Base-by-base conservation (phyloP, 805 yeast species). In the Myxozyma neotropica region DNA sequence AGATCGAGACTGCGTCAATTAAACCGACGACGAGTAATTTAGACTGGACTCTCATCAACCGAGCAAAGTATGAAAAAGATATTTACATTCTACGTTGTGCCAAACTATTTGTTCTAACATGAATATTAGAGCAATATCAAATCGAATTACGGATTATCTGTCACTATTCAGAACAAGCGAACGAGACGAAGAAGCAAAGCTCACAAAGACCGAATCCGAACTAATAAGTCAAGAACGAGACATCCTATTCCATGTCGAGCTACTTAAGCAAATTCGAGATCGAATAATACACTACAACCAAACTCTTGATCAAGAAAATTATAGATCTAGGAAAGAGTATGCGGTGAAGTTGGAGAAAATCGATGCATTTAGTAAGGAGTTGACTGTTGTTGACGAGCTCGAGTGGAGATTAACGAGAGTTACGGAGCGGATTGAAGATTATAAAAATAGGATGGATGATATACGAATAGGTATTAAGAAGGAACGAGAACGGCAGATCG, bases 311-410 rank as follows among this genome's bases (percentile, higher is more conserved):
- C 54, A 26, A 2, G 57, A 52, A 39, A 53, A 44, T 31, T 48
- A 19, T 36, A 52, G 57, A 3, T 21, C 50, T 23, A 10, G 23
- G 38, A 27, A 27, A 23, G 61, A 57, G 50, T 47, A 29, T 21
- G 53, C 54, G 6, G 54, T 42, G n/a, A 48, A 50, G 53, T 26
- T 57, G 39, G 53, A 52, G 12, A 53, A 54, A 19, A 53, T 58
- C n/a, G 58, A 48, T 21, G 44, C 47, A 26, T 58, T 58, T 26
- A 10, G 48, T 15, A 31, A 31, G 13, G 62, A 58, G 52, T 36
- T 58, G 40, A 47, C 21, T 8, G 53, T 33, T 3, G 52, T 58
- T 10, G 53, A 35, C 19, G 36, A 23, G 31, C 40, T 58, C n/a
- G 58, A 58, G 53, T n/a, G 12, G 29, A 23, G 62, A n/a, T 36